Conservation (phyloP, 2,329 filamentous ascomycete species). For the Fusarium lyarnte region DNA sequence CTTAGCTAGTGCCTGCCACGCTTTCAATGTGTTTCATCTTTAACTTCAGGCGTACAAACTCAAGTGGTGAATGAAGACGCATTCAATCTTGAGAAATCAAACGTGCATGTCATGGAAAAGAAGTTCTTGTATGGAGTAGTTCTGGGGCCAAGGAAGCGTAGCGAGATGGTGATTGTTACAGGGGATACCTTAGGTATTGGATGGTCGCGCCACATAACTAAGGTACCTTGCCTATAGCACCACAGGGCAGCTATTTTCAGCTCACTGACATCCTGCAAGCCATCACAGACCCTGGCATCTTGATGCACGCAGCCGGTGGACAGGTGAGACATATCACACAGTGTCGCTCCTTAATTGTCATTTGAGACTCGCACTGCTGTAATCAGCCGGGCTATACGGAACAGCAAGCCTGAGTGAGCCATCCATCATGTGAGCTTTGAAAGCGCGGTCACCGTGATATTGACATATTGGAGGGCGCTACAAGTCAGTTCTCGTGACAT, state of each 20-base stretch:
- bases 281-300: conserved; percentile 21
- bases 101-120: neutral
- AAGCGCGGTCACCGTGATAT: conserved; percentile 1
- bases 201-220: neutral
- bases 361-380: conserved; percentile 22
- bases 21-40: neutral
- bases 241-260: conserved; percentile 23
- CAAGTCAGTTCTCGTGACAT: conserved; percentile 21
- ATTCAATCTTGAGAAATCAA: neutral
- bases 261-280: conserved; percentile 27
- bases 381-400: conserved; percentile 13
- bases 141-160: neutral
- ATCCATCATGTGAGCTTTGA: neutral
- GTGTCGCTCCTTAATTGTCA: conserved; percentile 22
- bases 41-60: neutral
- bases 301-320: neutral
- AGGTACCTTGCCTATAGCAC: neutral
- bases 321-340: neutral
- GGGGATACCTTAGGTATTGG: neutral
- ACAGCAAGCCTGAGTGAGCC: neutral
- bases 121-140: neutral
- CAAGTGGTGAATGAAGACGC: neutral
- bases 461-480: neutral
- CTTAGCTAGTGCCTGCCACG: neutral
- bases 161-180: conserved; percentile 1